Conservation (phyloP, 768 basidiomycete species). For the Suillus paluster region DNA sequence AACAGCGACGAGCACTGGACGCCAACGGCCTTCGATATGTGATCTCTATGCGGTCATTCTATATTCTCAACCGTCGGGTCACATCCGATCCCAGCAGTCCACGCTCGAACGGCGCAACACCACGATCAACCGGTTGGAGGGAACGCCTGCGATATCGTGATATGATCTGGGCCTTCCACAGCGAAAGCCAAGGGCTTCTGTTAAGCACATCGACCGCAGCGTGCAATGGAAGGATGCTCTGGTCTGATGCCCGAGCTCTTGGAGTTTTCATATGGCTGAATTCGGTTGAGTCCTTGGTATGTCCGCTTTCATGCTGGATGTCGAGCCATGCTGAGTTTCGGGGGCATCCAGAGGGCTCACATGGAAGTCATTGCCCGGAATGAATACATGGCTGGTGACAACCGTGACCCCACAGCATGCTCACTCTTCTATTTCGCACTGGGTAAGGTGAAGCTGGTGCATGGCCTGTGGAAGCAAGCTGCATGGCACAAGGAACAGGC, state of each 20-base stretch:
- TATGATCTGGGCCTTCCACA: constrained; percentile 97
- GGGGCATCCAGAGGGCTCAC: constrained; percentile 64
- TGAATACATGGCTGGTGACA: constrained; percentile 87
- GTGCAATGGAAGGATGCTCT: constrained; percentile 85
- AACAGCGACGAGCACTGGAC: constrained; percentile 89
- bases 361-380: constrained; percentile 90
- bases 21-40: constrained; percentile 92
- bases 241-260: constrained; percentile 85
- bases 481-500: constrained; percentile 90
- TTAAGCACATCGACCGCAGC: constrained; percentile 69
- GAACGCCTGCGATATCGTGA: constrained; percentile 90
- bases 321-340: constrained; percentile 1
- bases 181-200: constrained; percentile 89
- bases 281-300: constrained; percentile 77
- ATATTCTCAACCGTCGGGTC: constrained; percentile 74
- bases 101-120: constrained; percentile 43
- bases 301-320: constrained; percentile 27
- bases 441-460: constrained; percentile 89
- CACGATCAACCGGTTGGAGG: constrained; percentile 58
- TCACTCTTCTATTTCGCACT: constrained; percentile 95
- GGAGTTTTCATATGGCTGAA: constrained; percentile 90
- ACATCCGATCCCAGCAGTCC: constrained; percentile 54
- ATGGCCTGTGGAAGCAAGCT: constrained; percentile 95
- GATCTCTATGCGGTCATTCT: constrained; percentile 90
- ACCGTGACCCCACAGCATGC: constrained; percentile 86